These are phyloP conservation scores for Tricholoma terreum DNA, from an alignment of 768 basidiomycete genomes.

Conservation along the genomic window DNA sequence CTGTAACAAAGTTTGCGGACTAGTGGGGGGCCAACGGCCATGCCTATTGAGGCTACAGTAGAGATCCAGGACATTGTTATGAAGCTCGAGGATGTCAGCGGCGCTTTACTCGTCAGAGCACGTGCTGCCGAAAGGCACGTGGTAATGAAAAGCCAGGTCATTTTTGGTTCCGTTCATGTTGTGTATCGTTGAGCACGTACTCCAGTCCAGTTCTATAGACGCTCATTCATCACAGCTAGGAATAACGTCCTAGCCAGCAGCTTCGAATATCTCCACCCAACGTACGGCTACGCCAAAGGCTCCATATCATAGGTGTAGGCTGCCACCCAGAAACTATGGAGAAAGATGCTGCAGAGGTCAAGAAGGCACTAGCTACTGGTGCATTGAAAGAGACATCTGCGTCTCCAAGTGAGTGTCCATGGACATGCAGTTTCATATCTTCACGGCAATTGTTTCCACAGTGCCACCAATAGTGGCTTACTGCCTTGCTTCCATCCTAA, in stretches of 20 bases:
- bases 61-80: conserved; percentile 66
- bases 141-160: neutral
- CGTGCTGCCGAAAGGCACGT: neutral
- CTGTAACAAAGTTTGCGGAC: conserved; percentile 19
- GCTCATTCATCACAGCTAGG: too few relatives aligned
- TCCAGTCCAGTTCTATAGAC: too few relatives aligned
- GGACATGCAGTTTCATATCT: neutral
- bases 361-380: conserved; percentile 36
- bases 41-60: conserved; percentile 65
- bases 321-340: conserved; percentile 7
- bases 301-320: conserved; percentile 5
- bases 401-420: conserved; percentile 23
- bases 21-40: conserved; percentile 82
- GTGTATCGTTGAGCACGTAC: neutral
- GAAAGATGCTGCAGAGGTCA: conserved; percentile 30
- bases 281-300: neutral
- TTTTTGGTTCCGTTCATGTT: neutral
- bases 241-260: too few relatives aligned
- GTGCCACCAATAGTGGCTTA: conserved; percentile 85
- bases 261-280: neutral
- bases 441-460: conserved; percentile 23
- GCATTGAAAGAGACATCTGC: conserved; percentile 22
- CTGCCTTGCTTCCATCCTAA: conserved; percentile 89
- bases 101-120: too few relatives aligned
- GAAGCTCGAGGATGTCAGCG: neutral